Evolutionary conservation across 169 alveolate genomes (phyloP).

Genomic region (Theileria annulata): DNA sequence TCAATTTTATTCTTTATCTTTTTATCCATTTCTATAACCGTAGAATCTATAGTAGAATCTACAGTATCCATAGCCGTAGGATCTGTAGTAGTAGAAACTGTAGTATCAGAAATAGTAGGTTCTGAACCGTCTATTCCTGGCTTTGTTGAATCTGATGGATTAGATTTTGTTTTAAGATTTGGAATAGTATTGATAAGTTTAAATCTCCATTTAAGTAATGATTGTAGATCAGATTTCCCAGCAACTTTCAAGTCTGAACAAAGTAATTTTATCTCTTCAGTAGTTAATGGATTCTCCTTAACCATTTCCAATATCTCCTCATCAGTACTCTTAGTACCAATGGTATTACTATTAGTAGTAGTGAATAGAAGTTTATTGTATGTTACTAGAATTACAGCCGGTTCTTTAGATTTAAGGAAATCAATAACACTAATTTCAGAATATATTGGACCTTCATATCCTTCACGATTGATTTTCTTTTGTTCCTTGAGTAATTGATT

Average conservation of each 20-base stretch:
- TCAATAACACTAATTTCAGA: slow-evolving; percentile 72
- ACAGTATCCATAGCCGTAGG: slow-evolving; percentile 31
- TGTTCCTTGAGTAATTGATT: slow-evolving; percentile 74
- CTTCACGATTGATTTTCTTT: slow-evolving; percentile 82
- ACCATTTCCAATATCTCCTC: slow-evolving; percentile 46
- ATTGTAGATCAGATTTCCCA: slow-evolving; percentile 84
- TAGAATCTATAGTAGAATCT: slow-evolving; percentile 41
- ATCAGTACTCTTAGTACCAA: slow-evolving; percentile 11
- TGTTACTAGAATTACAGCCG: slow-evolving; percentile 75
- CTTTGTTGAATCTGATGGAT: background rate
- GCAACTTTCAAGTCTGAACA: slow-evolving; percentile 83
- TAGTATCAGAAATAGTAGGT: too few relatives aligned
- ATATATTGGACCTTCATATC: slow-evolving; percentile 83
- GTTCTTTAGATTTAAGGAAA: slow-evolving; percentile 72
- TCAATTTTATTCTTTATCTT: slow-evolving; percentile 48
- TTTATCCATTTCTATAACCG: slow-evolving; percentile 10
- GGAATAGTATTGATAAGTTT: slow-evolving; percentile 50
- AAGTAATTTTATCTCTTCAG: slow-evolving; percentile 74
- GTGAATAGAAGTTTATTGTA: slow-evolving; percentile 68
- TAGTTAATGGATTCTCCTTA: slow-evolving; percentile 69
- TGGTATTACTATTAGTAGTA: slow-evolving; percentile 11
- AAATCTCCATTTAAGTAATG: slow-evolving; percentile 86
- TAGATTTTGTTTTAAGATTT: background rate
- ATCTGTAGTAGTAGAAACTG: slow-evolving; percentile 13
- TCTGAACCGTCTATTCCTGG: background rate